Evolutionary conservation across 2,329 filamentous ascomycete species (phyloP).

Genomic region (Neurospora crassa): DNA sequence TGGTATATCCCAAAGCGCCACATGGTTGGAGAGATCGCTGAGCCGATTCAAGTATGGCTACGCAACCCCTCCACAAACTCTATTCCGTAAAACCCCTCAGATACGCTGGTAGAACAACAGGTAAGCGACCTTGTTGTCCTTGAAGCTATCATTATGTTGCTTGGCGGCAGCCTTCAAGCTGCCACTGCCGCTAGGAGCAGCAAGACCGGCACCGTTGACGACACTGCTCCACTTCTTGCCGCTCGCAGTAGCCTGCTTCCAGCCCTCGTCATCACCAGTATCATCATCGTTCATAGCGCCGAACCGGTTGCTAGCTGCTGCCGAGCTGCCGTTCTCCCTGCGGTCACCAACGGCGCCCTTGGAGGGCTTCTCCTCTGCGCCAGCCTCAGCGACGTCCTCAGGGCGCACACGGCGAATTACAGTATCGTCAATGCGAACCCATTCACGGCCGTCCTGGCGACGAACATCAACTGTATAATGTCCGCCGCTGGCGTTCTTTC

Average conservation of each 20-base stretch:
- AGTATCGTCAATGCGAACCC: constrained; percentile 94
- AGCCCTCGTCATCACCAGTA: constrained; percentile 58
- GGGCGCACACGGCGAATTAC: constrained; percentile 73
- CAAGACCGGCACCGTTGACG: constrained; percentile 53
- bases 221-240: constrained; percentile 65
- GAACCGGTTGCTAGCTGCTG: constrained; percentile 59
- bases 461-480: constrained; percentile 98
- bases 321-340: constrained; percentile 38
- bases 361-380: constrained; percentile 62
- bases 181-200: constrained; percentile 30
- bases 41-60: not conserved
- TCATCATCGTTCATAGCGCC: constrained; percentile 60
- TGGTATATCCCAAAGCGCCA: not conserved
- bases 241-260: constrained; percentile 71
- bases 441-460: constrained; percentile 88
- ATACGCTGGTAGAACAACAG: constrained; percentile 89
- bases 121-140: constrained; percentile 96
- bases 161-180: constrained; percentile 38
- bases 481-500: constrained; percentile 89
- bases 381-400: constrained; percentile 82
- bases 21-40: not conserved
- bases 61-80: not conserved
- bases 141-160: constrained; percentile 54
- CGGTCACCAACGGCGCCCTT: constrained; percentile 59
- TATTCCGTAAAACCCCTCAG: constrained; percentile 18